Conservation (phyloP, 495 filamentous ascomycete species). For the Daldinia decipiens region DNA sequence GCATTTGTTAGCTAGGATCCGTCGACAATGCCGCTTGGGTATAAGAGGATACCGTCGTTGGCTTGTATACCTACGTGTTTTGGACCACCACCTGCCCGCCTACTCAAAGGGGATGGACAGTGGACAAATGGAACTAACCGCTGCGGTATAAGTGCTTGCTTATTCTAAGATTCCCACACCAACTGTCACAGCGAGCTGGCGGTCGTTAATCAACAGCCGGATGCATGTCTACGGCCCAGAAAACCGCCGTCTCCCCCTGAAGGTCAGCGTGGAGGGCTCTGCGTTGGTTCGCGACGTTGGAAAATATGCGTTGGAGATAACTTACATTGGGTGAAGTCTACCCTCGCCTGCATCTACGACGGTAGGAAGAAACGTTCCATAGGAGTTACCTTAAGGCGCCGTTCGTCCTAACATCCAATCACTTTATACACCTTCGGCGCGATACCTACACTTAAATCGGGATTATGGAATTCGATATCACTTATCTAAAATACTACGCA, state of each 20-base stretch:
- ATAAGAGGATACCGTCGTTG: neutral
- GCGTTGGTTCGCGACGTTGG: neutral
- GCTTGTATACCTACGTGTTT: neutral
- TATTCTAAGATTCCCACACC: neutral
- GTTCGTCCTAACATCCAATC: neutral
- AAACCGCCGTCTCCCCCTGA: conserved; percentile 20
- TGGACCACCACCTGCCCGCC: neutral
- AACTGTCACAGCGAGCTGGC: neutral
- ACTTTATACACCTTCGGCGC: neutral
- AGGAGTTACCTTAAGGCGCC: neutral
- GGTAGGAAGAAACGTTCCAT: conserved; percentile 16
- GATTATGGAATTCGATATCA: neutral
- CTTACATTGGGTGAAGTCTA: neutral
- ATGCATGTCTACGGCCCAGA: neutral
- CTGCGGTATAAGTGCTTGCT: neutral
- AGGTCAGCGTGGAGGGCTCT: neutral
- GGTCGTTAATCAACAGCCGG: conserved; percentile 38
- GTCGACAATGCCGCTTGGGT: neutral
- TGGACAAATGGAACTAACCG: neutral
- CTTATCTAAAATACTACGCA: conserved; percentile 14
- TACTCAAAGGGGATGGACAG: neutral
- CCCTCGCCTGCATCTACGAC: neutral
- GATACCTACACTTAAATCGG: neutral
- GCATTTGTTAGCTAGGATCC: neutral
- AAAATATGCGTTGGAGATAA: neutral